phyloP scores from a whole-genome alignment of 345 rosid genomes.

The Corchorus capsularis region DNA sequence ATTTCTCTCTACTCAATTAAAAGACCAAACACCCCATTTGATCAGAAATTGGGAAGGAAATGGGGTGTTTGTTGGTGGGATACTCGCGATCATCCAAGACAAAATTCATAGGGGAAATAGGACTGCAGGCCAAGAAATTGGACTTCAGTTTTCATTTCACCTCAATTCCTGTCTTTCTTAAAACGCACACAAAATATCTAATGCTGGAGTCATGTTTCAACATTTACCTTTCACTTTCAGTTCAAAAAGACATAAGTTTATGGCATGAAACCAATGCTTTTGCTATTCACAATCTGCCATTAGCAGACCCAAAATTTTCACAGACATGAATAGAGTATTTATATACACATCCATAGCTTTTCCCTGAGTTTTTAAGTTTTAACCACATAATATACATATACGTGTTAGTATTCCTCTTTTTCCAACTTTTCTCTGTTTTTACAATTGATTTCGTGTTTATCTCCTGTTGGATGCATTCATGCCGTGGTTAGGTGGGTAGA shows the following conservation, averaged over 20 bases:
- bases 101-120: too few relatives aligned
- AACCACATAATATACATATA: not conserved
- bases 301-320: not conserved
- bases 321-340: not conserved
- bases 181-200: constrained; percentile 1
- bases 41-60: too few relatives aligned
- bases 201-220: constrained; percentile 10
- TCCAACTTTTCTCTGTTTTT: constrained; percentile 23
- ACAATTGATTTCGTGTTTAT: constrained; percentile 34
- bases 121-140: too few relatives aligned
- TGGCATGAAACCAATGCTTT: constrained; percentile 12
- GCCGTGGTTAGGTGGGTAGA: constrained; percentile 42
- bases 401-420: not conserved
- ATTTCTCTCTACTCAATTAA: too few relatives aligned
- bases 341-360: not conserved
- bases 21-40: too few relatives aligned
- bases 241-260: not conserved
- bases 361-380: not conserved
- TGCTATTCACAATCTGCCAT: not conserved
- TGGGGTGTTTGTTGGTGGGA: too few relatives aligned
- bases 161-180: not conserved
- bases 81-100: too few relatives aligned
- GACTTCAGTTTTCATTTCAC: not conserved
- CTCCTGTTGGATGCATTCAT: constrained; percentile 40
- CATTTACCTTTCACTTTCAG: not conserved